phyloP scores from a whole-genome alignment of 73 alveolate species.

The Stentor coeruleus region DNA sequence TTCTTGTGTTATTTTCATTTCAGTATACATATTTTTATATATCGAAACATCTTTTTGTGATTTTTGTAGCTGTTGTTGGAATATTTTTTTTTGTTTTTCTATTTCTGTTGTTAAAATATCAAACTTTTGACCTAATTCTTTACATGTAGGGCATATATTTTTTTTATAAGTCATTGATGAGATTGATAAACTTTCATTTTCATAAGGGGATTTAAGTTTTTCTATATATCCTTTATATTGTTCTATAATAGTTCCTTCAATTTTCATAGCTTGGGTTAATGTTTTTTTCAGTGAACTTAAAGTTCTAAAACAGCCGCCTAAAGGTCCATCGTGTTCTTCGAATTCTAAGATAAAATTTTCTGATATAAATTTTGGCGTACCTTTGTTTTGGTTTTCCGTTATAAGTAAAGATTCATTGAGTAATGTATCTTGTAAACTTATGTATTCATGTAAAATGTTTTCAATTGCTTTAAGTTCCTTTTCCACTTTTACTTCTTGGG shows the following conservation, averaged over 20 bases:
- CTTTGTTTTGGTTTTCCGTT: background rate
- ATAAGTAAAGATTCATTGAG: background rate
- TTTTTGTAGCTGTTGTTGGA: background rate
- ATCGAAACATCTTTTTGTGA: background rate
- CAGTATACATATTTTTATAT: background rate
- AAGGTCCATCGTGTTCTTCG: slow-evolving; percentile 2
- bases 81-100: background rate
- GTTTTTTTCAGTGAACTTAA: background rate
- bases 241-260: background rate
- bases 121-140: background rate
- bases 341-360: background rate
- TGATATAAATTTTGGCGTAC: background rate
- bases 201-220: background rate
- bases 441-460: background rate
- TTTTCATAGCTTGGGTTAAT: background rate
- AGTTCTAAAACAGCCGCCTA: background rate
- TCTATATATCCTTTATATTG: background rate
- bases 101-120: background rate
- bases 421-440: background rate
- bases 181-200: background rate
- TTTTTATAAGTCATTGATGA: background rate
- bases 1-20: background rate
- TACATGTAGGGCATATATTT: background rate
- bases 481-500: too few species aligned
- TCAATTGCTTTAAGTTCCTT: background rate